These are phyloP conservation scores for Casuarina cunninghamiana DNA, from an alignment of 306 rosid species.

Conservation along the genomic window DNA sequence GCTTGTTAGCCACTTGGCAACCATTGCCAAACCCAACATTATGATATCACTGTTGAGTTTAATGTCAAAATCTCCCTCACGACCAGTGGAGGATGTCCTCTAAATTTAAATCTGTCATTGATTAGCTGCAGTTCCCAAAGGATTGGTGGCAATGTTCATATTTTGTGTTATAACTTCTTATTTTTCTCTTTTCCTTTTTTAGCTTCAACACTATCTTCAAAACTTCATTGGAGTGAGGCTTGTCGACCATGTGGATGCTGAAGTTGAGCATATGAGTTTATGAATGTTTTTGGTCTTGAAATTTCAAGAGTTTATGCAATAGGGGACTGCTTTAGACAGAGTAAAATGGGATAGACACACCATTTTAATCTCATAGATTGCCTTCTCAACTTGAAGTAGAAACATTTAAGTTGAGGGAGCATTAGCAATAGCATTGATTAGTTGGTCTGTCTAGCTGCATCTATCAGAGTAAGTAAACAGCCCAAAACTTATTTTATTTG, in stretches of 20 bases:
- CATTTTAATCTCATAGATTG: not conserved
- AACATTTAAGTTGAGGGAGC: not conserved
- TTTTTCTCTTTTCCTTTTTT: not conserved
- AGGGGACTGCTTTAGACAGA: not conserved
- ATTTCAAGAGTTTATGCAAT: not conserved
- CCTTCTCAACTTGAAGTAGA: not conserved
- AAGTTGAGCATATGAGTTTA: not conserved
- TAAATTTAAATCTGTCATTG: not conserved
- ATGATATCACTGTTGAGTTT: not conserved
- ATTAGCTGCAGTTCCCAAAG: not conserved
- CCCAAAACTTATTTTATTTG: constrained; percentile 24
- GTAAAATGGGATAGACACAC: not conserved
- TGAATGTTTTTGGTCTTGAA: not conserved
- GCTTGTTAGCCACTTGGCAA: no score
- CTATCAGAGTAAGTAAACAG: constrained; percentile 15
- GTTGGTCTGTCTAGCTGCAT: not conserved
- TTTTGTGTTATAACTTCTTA: not conserved
- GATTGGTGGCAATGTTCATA: not conserved
- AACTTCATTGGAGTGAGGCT: not conserved
- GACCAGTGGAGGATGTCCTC: not conserved
- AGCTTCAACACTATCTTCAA: not conserved
- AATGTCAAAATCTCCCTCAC: not conserved
- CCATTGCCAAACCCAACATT: no score
- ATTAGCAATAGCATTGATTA: not conserved
- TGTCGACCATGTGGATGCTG: not conserved